Percentiles rank a stretch among this genome's conserved stretches.
Conservation (phyloP, 345 rosid genomes). For the Combretum micranthum region DNA sequence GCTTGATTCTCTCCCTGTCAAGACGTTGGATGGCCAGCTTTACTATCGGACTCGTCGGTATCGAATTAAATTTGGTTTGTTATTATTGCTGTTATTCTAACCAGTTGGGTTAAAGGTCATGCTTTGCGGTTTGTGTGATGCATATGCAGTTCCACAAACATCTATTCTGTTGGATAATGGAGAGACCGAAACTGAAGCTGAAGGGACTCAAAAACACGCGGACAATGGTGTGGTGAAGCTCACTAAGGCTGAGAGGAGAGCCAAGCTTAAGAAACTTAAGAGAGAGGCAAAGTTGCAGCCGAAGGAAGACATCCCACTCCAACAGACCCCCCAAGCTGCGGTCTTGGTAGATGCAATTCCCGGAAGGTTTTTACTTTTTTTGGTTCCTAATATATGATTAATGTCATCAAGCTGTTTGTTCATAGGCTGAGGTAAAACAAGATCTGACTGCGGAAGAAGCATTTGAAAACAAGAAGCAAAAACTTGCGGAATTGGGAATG, state of each 20-base stretch:
- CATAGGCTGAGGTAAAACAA: conserved; percentile 87
- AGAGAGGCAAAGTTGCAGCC: conserved; percentile 69
- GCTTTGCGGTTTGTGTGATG: conserved; percentile 8
- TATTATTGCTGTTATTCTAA: not conserved
- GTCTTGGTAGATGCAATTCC: conserved; percentile 44
- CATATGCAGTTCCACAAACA: conserved; percentile 30
- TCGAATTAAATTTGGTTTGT: not conserved
- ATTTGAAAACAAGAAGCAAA: conserved; percentile 53
- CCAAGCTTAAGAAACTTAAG: conserved; percentile 63
- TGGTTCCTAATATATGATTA: not conserved
- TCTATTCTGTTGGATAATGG: conserved; percentile 16
- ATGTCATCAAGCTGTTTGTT: not conserved
- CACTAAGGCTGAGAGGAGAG: conserved; percentile 77
- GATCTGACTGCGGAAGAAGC: conserved; percentile 77
- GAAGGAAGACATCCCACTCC: conserved; percentile 21
- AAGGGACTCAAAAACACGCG: conserved; percentile 16
- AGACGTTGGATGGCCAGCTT: conserved; percentile 70
- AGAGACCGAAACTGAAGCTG: conserved; percentile 14
- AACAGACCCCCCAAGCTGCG: conserved; percentile 58
- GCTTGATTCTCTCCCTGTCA: conserved; percentile 82
- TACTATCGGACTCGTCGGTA: conserved; percentile 48
- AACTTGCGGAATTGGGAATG: conserved; percentile 81
- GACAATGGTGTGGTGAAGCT: conserved; percentile 33
- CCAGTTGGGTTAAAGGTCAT: not conserved
- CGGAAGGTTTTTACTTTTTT: not conserved